A percentile compares a stretch with the other conserved stretches of the same genome.
Conservation (phyloP, 345 rosid species). For the Pistacia integerrima region DNA sequence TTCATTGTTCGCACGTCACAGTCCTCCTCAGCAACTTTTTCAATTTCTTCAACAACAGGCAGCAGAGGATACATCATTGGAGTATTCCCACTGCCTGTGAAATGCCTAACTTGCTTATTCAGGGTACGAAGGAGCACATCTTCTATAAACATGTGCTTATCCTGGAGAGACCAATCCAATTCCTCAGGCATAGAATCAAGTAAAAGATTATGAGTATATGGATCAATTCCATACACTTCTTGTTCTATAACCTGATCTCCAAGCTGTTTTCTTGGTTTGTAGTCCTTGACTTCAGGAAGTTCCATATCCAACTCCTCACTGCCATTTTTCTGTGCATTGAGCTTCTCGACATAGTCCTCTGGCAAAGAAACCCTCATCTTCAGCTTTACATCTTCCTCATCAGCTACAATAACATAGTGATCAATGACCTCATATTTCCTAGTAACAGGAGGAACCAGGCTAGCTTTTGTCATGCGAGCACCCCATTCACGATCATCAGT, state of each 20-base stretch:
- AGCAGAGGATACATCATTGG: conserved; percentile 84
- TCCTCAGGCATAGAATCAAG: conserved; percentile 99
- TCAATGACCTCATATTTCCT: conserved; percentile 96
- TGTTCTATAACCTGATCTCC: conserved; percentile 95
- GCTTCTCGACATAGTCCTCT: conserved; percentile 95
- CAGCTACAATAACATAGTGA: conserved; percentile 76
- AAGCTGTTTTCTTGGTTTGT: conserved; percentile 85
- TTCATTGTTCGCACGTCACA: conserved; percentile 62
- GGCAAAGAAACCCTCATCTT: conserved; percentile 95
- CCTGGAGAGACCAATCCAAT: conserved; percentile 70
- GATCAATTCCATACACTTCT: conserved; percentile 99
- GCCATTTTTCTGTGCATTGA: conserved; percentile 83
- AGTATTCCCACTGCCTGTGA: conserved; percentile 87
- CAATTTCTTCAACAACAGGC: conserved; percentile 88
- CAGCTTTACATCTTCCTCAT: conserved; percentile 83
- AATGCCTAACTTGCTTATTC: conserved; percentile 82
- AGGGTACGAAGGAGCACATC: conserved; percentile 79
- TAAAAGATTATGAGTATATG: conserved; percentile 92
- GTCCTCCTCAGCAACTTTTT: conserved; percentile 63
- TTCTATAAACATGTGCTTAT: conserved; percentile 86
- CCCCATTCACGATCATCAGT: conserved; percentile 99
- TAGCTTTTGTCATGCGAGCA: conserved; percentile 98
- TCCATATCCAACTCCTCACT: conserved; percentile 97
- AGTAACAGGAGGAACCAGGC: conserved; percentile 99
- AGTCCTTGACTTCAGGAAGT: conserved; percentile 99